Conservation (phyloP, 2,329 filamentous ascomycete genomes). For the Macrophomina phaseolina region DNA sequence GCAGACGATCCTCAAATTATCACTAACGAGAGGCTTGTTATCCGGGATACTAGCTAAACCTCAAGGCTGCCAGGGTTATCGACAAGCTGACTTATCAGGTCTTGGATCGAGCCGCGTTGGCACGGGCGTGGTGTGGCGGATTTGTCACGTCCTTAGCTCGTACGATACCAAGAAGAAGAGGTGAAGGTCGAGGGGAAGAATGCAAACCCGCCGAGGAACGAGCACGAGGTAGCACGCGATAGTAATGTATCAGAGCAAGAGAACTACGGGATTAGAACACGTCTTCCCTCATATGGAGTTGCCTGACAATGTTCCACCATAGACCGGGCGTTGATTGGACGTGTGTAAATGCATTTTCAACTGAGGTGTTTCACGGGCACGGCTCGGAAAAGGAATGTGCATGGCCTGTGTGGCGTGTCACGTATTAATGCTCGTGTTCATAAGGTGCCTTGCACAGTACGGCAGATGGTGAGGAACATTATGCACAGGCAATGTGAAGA, state of each 20-base stretch:
- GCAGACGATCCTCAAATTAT: no score
- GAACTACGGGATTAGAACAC: no score
- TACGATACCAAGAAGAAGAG: neutral
- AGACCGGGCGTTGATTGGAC: no score
- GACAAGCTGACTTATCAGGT: no score
- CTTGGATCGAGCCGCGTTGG: no score
- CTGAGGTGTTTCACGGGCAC: neutral
- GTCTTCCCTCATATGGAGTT: no score
- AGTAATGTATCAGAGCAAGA: neutral
- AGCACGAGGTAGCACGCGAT: neutral
- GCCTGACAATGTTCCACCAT: no score
- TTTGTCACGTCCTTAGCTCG: neutral
- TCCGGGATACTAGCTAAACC: no score
- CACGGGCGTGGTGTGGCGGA: no score
- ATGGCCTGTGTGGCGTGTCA: neutral
- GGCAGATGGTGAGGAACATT: neutral
- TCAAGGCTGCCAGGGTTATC: no score
- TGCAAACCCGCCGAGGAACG: neutral
- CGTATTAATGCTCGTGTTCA: conserved; percentile 1
- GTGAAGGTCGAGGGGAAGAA: no score
- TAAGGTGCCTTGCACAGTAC: neutral
- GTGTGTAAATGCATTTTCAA: neutral
- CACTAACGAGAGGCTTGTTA: no score
- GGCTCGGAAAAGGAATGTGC: neutral
- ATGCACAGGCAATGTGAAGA: neutral